These are phyloP conservation scores for Suillus tomentosus DNA, from an alignment of 768 basidiomycete genomes.

Conservation along the genomic window DNA sequence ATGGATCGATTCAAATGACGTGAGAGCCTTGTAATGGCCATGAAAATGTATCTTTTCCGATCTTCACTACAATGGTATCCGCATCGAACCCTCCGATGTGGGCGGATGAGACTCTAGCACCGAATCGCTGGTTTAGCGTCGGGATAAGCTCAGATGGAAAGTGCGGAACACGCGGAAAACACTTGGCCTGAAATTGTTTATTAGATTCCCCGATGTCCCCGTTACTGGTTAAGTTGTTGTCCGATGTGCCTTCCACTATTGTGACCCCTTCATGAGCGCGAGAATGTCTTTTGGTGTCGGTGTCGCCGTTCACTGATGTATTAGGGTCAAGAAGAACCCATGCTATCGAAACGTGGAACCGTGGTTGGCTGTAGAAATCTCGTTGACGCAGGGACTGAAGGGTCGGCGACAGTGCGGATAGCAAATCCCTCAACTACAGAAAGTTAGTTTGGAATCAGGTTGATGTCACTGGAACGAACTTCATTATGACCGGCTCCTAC, in stretches of 20 bases:
- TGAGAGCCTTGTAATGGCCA: constrained; percentile 41
- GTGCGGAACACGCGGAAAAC: constrained; percentile 50
- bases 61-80: constrained; percentile 59
- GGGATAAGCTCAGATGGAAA: constrained; percentile 53
- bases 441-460: constrained; percentile 9
- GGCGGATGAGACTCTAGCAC: constrained; percentile 41
- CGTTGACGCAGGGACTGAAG: constrained; percentile 68
- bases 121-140: constrained; percentile 51
- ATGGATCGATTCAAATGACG: constrained; percentile 12
- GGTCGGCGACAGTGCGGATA: constrained; percentile 57
- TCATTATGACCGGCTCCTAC: constrained; percentile 82
- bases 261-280: neutral
- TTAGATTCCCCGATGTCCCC: neutral
- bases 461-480: constrained; percentile 43
- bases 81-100: constrained; percentile 53
- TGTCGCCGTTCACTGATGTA: neutral
- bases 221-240: neutral
- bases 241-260: constrained; percentile 3
- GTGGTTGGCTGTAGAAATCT: constrained; percentile 76
- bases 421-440: constrained; percentile 59
- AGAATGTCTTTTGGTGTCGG: neutral
- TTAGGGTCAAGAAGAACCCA: constrained; percentile 70
- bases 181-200: neutral
- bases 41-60: constrained; percentile 63
- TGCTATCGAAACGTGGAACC: constrained; percentile 87